Percentiles rank a stretch among this genome's conserved stretches.
These are phyloP conservation scores for Stellera chamaejasme DNA, from an alignment of 345 rosid genomes.

Conservation along the genomic window DNA sequence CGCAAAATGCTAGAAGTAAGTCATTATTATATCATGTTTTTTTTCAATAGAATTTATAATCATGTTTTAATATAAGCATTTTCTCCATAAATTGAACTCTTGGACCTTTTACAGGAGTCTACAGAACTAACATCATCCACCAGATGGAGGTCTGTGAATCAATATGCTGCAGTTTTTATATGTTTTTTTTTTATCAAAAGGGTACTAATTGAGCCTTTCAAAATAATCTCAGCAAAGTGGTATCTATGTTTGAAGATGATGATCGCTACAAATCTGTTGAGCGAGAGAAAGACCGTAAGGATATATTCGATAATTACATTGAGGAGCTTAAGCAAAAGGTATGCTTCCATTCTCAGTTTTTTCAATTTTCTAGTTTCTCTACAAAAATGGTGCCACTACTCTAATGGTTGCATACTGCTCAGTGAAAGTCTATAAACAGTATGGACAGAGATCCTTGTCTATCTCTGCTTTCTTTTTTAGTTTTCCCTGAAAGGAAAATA, in stretches of 20 bases:
- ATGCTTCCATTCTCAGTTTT: background rate
- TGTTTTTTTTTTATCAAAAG: conserved; percentile 2
- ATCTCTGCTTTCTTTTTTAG: too few species aligned
- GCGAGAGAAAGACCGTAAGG: conserved; percentile 86
- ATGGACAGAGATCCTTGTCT: too few species aligned
- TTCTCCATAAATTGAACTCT: conserved; percentile 6
- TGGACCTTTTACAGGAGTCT: conserved; percentile 48
- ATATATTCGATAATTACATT: conserved; percentile 62
- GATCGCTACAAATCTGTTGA: conserved; percentile 84
- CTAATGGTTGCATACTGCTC: too few species aligned
- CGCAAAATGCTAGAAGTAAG: conserved; percentile 83
- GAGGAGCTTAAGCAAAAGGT: conserved; percentile 73
- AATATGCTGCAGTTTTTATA: background rate
- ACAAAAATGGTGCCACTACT: too few species aligned
- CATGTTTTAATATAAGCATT: background rate
- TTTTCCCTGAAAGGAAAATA: too few species aligned
- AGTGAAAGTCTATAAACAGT: too few species aligned
- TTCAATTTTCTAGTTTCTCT: too few species aligned
- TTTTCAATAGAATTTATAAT: conserved; percentile 2
- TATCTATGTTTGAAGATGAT: conserved; percentile 63
- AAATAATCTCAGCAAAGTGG: conserved; percentile 62
- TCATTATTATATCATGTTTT: conserved; percentile 10
- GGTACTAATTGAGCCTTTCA: conserved; percentile 15
- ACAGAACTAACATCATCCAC: conserved; percentile 60
- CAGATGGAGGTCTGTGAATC: conserved; percentile 81